A percentile compares a stretch with the other conserved stretches of the same genome.
Evolutionary conservation across 2,329 filamentous ascomycete genomes (phyloP).

Genomic region (Stachybotrys chlorohalonatus): DNA sequence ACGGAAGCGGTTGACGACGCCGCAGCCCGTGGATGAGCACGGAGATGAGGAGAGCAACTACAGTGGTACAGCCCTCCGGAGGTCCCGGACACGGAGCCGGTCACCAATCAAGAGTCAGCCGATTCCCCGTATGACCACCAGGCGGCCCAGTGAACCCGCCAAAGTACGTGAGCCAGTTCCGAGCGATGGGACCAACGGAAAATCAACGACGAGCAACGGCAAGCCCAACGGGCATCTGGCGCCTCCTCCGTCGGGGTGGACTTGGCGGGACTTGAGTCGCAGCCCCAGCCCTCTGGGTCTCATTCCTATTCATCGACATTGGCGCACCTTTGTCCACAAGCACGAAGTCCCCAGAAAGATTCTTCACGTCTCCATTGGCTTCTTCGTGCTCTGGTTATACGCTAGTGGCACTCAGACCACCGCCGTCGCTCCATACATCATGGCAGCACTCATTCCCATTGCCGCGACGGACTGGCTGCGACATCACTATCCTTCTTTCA

Average conservation of each 20-base stretch:
- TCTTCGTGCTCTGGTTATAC: constrained; percentile 84
- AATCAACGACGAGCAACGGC: constrained; percentile 16
- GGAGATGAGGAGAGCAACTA: constrained; percentile 40
- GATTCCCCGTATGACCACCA: constrained; percentile 42
- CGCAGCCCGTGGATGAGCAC: constrained; percentile 52
- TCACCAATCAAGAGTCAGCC: constrained; percentile 51
- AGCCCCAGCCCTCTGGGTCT: constrained; percentile 88
- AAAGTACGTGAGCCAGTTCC: constrained; percentile 16
- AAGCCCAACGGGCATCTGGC: constrained; percentile 58
- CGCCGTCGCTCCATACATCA: constrained; percentile 75
- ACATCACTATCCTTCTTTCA: constrained; percentile 72
- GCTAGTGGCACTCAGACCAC: constrained; percentile 65
- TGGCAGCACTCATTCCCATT: constrained; percentile 75
- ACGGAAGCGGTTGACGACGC: constrained; percentile 44
- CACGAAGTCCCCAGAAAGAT: constrained; percentile 94
- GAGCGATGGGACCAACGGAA: neutral
- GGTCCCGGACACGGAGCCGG: constrained; percentile 62
- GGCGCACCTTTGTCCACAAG: constrained; percentile 85
- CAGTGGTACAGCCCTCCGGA: constrained; percentile 38
- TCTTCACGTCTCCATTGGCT: constrained; percentile 93
- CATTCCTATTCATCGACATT: constrained; percentile 90
- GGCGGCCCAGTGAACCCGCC: constrained; percentile 29
- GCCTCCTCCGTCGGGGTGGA: constrained; percentile 60
- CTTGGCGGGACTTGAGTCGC: constrained; percentile 80
- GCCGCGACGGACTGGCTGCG: constrained; percentile 73